Base-by-base conservation (phyloP, 106 monocot genomes). In the Dendrobium officinale region DNA sequence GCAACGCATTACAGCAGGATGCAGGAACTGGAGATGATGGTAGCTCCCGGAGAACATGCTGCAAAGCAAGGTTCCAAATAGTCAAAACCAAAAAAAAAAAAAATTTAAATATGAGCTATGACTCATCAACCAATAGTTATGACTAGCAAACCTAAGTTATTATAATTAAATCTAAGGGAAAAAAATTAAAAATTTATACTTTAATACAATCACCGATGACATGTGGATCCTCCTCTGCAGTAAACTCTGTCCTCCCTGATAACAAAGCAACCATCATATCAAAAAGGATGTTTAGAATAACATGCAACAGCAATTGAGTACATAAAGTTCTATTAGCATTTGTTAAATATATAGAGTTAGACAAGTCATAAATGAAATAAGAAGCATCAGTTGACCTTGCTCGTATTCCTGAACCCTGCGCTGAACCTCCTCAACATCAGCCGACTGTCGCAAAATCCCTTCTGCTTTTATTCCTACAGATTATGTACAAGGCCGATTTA, bases 1-100 rank as follows among this genome's bases (percentile, higher is more conserved):
- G 80, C 74, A 98, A 86, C 48, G 97, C 97, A 81, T 94, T 94
- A 84, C 97, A 98, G 78, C 97, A 98, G 44, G 97, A 92, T 84
- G 94, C 97, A 78, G 97, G 97, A 85, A 98, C 97, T 2, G 97
- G 97, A 80, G 97, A 98, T 72, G 97, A 98, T 79, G 97, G 97
- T 49, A 98, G 86, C 89, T 98, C 94, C 66, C 97, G 86, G 10
- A 98, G 90, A 85, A 98, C 91, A 92, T 98, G 94, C 97, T 98
- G 85, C 55, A 84, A 26, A 81, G 26, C 80, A 13, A 77, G 48
- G 29, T 67, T 67, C 18, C 55, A 70, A 40, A 70, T 8, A 27
- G 40, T 83, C 80, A 77, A 42, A 17, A 68, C 15, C 51, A 20
- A 22, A 9, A 55, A 45, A 77, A 45, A 77, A 51, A 13, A 83